Evolutionary conservation across 495 filamentous ascomycete genomes (phyloP), one percentile per base, ranked within the genome.

Genomic region (Penicillium waksmanii): DNA sequence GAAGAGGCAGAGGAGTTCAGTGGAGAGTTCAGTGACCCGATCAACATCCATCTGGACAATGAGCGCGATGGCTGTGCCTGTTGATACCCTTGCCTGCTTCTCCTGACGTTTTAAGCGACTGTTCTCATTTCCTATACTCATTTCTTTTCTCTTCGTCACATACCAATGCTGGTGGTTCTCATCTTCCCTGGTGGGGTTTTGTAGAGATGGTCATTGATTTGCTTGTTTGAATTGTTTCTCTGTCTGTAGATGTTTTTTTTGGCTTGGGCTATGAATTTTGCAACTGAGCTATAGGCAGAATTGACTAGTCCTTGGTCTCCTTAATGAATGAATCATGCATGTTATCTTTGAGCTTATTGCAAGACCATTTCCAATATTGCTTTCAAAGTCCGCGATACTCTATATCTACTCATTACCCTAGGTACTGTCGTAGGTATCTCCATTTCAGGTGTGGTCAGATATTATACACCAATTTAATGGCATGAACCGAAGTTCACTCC

Each of bases 11-110:
- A 96, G 70, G 94, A 97, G 70, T 90, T 86, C 57, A 89, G 85
- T 73, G 91, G 92, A 48, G 95, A 98, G 72, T 97, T 96, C 77
- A 90, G 91, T 58, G 96, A 97, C 70, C 94, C 95, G 40, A 97
- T 98, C 78, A 94, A 96, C 74, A 96, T 98, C 71, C 89, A 96
- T 76, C 85, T 96, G 57, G 92, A 96, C 76, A 90, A 89, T 70
- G 92, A 96, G 55, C 85, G 87, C 57, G 90, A 95, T 69, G 92
- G 95, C 47, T 99, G 95, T 75, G 85, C 93, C 64, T 98, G 95
- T 79, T 98, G 68, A 80, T 73, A 72, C 58, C 66, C 66, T 49
- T 55, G 44, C 55, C 53, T 57, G 56, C 69, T 69, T 60, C 61
- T 66, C 62, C 62, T 73, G 66, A 66, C 56, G 51, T 66, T 71